Conservation (phyloP, 1,284 basidiomycete genomes). For the Microbotryum saponariae region DNA sequence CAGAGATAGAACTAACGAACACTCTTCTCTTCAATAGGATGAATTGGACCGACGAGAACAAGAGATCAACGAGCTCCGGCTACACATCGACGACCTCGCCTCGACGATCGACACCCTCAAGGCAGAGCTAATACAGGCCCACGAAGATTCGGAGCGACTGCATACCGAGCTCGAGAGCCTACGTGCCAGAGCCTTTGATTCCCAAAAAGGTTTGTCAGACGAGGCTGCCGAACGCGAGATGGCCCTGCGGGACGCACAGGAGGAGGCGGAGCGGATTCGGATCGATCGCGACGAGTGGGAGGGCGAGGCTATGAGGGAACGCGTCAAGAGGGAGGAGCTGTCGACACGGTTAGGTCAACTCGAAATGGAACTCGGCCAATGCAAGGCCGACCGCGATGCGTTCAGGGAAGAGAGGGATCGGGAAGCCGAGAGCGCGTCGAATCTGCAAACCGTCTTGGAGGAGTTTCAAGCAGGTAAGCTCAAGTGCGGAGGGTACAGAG, state of each 20-base stretch:
- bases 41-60: conserved; percentile 86
- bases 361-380: conserved; percentile 49
- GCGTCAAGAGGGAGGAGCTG: conserved; percentile 61
- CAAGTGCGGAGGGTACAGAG: not conserved
- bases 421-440: conserved; percentile 68
- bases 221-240: conserved; percentile 68
- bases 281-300: conserved; percentile 87
- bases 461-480: conserved; percentile 81
- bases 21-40: conserved; percentile 54
- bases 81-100: conserved; percentile 65
- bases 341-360: conserved; percentile 52
- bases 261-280: conserved; percentile 72
- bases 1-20: not conserved
- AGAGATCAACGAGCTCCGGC: conserved; percentile 63
- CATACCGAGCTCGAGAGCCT: conserved; percentile 58
- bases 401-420: conserved; percentile 54
- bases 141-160: conserved; percentile 62
- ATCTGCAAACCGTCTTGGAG: conserved; percentile 84
- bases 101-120: conserved; percentile 65
- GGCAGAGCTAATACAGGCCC: conserved; percentile 63
- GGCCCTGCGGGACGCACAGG: conserved; percentile 67
- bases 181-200: conserved; percentile 39
- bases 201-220: conserved; percentile 46
- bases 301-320: conserved; percentile 63
- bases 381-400: conserved; percentile 56